A percentile compares a stretch with the other conserved stretches of the same genome.
phyloP scores from a whole-genome alignment of 1,284 basidiomycete genomes.

The Bondarzewia mesenterica region DNA sequence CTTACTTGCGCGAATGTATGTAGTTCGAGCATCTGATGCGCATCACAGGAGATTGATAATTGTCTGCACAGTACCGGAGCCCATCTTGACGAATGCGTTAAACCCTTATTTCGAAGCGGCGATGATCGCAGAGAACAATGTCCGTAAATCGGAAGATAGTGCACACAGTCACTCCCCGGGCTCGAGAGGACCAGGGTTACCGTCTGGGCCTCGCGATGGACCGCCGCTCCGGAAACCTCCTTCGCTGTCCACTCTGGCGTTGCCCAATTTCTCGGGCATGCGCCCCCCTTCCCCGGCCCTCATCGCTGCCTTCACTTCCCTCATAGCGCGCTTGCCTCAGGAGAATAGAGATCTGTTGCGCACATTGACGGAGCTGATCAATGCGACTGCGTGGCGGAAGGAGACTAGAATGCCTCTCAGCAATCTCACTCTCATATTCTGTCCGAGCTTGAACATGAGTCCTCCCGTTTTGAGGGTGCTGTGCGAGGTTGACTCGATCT shows the following conservation, averaged over 20 bases:
- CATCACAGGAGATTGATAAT: too few species aligned
- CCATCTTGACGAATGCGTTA: conserved; percentile 66
- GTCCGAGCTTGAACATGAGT: conserved; percentile 73
- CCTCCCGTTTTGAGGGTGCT: conserved; percentile 66
- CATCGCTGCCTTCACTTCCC: conserved; percentile 41
- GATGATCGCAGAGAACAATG: conserved; percentile 46
- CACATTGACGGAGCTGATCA: conserved; percentile 68
- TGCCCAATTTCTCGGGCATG: conserved; percentile 54
- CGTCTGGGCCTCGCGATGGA: conserved; percentile 32
- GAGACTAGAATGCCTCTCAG: conserved; percentile 81
- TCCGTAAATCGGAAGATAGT: conserved; percentile 22
- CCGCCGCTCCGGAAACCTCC: conserved; percentile 58
- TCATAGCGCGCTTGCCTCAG: conserved; percentile 57
- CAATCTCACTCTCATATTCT: conserved; percentile 74
- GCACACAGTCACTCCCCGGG: conserved; percentile 5
- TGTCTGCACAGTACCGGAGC: conserved; percentile 77
- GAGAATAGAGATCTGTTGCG: conserved; percentile 69
- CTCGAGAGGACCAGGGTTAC: conserved; percentile 28
- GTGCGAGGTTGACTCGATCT: conserved; percentile 63
- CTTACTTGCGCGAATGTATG: conserved; percentile 73
- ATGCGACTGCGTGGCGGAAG: conserved; percentile 51
- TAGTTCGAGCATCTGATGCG: conserved; percentile 11
- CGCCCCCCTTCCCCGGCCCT: conserved; percentile 51
- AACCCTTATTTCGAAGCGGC: conserved; percentile 71
- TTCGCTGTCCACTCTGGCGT: conserved; percentile 65